Percentiles rank a stretch among this genome's conserved stretches.
These are phyloP conservation scores for Candida dajiaensis DNA, from an alignment of 805 yeast genomes.

Conservation along the genomic window DNA sequence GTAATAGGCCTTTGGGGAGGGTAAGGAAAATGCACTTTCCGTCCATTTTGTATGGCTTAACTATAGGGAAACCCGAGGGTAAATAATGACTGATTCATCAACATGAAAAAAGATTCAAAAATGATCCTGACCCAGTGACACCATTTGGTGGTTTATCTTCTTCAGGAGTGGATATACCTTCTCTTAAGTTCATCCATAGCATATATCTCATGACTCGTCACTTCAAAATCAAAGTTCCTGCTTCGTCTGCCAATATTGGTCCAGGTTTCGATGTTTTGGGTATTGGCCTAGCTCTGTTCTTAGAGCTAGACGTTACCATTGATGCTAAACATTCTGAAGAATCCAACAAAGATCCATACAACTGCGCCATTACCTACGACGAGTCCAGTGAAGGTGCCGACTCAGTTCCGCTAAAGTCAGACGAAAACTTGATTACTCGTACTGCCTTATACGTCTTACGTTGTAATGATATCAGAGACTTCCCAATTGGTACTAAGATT, in stretches of 20 bases:
- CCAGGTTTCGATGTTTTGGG: slow-evolving; percentile 98
- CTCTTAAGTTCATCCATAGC: neutral
- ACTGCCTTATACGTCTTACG: slow-evolving; percentile 90
- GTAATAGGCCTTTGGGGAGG: neutral
- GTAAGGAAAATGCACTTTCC: neutral
- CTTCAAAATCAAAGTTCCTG: slow-evolving; percentile 75
- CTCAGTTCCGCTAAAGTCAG: slow-evolving; percentile 72
- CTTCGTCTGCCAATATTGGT: slow-evolving; percentile 96
- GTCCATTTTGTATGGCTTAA: slow-evolving; percentile 1
- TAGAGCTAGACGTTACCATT: slow-evolving; percentile 63
- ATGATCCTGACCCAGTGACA: neutral
- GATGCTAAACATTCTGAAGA: slow-evolving; percentile 42
- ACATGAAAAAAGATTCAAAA: neutral
- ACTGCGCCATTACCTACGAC: slow-evolving; percentile 64
- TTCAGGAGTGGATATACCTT: neutral
- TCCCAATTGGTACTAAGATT: slow-evolving; percentile 80
- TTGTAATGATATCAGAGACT: slow-evolving; percentile 66
- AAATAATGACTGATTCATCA: neutral
- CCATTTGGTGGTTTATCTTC: neutral
- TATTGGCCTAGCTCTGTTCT: slow-evolving; percentile 71
- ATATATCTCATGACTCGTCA: slow-evolving; percentile 35
- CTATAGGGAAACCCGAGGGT: slow-evolving; percentile 1
- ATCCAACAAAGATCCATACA: slow-evolving; percentile 56
- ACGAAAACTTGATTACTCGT: slow-evolving; percentile 80
- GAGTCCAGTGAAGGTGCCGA: slow-evolving; percentile 71